Conservation (phyloP, 768 basidiomycete genomes). For the Boletales sp. region DNA sequence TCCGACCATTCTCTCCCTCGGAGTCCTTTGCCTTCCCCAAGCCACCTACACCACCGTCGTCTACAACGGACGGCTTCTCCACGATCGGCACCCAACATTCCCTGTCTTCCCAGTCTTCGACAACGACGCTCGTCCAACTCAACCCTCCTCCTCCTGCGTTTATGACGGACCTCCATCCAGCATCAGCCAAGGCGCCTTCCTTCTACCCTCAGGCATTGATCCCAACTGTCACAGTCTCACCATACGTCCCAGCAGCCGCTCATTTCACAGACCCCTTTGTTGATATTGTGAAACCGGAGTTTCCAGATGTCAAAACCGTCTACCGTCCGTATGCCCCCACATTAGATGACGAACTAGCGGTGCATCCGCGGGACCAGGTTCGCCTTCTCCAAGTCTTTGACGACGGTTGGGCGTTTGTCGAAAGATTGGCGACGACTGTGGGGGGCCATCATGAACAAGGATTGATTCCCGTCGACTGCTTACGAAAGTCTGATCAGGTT, state of each 20-base stretch:
- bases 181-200: conserved; percentile 13
- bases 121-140: conserved; percentile 16
- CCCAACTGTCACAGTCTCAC: background rate
- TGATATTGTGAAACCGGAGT: conserved; percentile 29
- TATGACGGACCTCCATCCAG: conserved; percentile 9
- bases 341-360: conserved; percentile 56
- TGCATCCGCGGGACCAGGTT: conserved; percentile 49
- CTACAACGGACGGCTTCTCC: background rate
- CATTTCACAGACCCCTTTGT: conserved; percentile 31
- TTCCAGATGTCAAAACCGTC: conserved; percentile 46
- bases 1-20: conserved; percentile 62
- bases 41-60: conserved; percentile 38
- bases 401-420: conserved; percentile 69
- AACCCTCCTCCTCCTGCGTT: conserved; percentile 15
- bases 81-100: background rate
- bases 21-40: conserved; percentile 70
- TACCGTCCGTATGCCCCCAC: conserved; percentile 54
- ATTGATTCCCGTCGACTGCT: conserved; percentile 68
- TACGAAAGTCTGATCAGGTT: conserved; percentile 46
- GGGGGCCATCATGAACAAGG: conserved; percentile 33
- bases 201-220: conserved; percentile 4
- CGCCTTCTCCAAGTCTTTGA: conserved; percentile 54
- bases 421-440: conserved; percentile 33
- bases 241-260: conserved; percentile 5
- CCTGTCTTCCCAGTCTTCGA: conserved; percentile 12